These are phyloP conservation scores for Penicillium malachiteum DNA, from an alignment of 495 filamentous ascomycete genomes.

Conservation along the genomic window DNA sequence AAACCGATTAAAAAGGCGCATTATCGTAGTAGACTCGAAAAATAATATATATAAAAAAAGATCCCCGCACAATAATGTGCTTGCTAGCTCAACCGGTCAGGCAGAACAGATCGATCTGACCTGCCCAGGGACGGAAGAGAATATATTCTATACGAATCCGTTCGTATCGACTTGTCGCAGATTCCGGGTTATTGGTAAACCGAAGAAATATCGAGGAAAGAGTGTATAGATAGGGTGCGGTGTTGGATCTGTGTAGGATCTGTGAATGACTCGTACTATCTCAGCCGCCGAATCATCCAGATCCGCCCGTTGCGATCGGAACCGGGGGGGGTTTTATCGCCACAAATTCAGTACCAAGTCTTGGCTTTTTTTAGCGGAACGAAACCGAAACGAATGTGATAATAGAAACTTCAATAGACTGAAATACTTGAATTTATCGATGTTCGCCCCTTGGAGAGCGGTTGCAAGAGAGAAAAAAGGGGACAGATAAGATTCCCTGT, in stretches of 20 bases:
- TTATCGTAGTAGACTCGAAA: slow-evolving; percentile 7
- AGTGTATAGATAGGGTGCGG: not conserved
- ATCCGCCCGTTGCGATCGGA: slow-evolving; percentile 1
- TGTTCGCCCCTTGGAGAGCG: not conserved
- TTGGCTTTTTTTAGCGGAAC: no score
- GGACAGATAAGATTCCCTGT: slow-evolving; percentile 1
- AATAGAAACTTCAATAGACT: no score
- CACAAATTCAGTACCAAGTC: no score
- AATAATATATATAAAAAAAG: not conserved
- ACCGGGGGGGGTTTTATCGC: not conserved
- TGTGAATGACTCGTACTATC: not conserved
- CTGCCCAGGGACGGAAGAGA: no score
- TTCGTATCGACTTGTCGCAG: no score
- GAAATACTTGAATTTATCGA: no score
- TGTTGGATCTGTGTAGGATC: not conserved
- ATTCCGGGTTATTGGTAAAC: no score
- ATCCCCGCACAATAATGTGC: not conserved
- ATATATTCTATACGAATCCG: no score
- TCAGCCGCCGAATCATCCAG: not conserved
- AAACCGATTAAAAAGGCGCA: slow-evolving; percentile 36
- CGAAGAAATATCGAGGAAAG: no score
- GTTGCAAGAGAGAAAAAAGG: not conserved
- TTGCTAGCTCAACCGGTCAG: no score
- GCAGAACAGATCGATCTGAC: no score
- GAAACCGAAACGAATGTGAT: no score